Percentiles rank a stretch among this genome's conserved stretches.
These are phyloP conservation scores for Elongisporangium anandrum DNA, from an alignment of 352 stramenopile genomes.

Conservation along the genomic window DNA sequence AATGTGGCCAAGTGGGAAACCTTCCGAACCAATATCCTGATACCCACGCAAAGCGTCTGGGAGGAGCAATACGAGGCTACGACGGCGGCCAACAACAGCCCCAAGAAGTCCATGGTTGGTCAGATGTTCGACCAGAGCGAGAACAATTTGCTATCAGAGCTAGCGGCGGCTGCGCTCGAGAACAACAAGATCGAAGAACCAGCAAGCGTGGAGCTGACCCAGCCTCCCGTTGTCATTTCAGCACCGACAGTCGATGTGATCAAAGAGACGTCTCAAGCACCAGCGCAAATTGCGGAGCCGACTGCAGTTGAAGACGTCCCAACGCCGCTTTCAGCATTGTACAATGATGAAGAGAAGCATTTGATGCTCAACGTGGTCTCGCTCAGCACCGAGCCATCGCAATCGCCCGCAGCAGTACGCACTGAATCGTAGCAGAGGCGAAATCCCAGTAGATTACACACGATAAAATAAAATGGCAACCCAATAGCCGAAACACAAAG, in stretches of 20 bases:
- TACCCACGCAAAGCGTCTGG: slow-evolving; percentile 63
- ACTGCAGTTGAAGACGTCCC: slow-evolving; percentile 22
- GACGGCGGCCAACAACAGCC: background rate
- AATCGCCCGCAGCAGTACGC: background rate
- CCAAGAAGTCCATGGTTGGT: background rate
- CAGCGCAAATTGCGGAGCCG: background rate
- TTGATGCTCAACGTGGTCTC: slow-evolving; percentile 50
- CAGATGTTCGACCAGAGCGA: background rate
- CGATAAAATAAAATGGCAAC: too few species aligned
- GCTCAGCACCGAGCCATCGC: background rate
- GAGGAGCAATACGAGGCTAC: slow-evolving; percentile 44
- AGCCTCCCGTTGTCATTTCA: background rate
- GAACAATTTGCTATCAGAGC: background rate
- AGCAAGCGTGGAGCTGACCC: background rate
- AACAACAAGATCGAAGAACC: background rate
- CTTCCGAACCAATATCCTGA: slow-evolving; percentile 40
- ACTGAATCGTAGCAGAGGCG: background rate
- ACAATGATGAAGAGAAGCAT: slow-evolving; percentile 66
- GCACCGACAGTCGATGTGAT: background rate
- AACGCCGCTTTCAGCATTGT: slow-evolving; percentile 61
- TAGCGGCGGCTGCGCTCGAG: background rate
- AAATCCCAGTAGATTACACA: background rate
- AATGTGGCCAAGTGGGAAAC: slow-evolving; percentile 37
- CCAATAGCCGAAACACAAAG: background rate
- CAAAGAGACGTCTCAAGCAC: background rate